Evolutionary conservation across 139 green algal species (phyloP).

Genomic region (Haematococcus sp.): DNA sequence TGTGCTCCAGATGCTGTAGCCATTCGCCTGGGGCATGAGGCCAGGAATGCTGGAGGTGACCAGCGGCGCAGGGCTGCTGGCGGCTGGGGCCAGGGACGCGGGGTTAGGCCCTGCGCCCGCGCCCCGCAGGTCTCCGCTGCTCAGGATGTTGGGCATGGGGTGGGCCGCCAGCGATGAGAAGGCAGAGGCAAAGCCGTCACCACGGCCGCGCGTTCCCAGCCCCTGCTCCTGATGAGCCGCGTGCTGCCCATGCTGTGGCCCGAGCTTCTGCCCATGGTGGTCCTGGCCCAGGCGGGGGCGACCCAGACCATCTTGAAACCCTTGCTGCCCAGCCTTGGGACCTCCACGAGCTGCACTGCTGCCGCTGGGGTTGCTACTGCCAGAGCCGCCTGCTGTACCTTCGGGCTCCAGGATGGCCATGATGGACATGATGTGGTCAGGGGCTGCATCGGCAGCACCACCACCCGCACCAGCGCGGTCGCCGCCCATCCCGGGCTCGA

Average conservation of each 20-base stretch:
- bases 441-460: background rate
- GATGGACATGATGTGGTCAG: slow-evolving; percentile 42
- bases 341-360: background rate
- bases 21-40: too few species aligned
- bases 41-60: too few species aligned
- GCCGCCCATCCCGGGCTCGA: too few species aligned
- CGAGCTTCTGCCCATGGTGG: background rate
- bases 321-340: too few species aligned
- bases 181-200: background rate
- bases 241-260: background rate
- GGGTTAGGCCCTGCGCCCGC: too few species aligned
- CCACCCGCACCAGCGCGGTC: background rate
- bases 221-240: background rate
- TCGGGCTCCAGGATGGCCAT: slow-evolving; percentile 43
- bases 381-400: background rate
- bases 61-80: slow-evolving; percentile 10
- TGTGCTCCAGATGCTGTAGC: too few species aligned
- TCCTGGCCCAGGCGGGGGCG: too few species aligned
- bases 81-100: background rate
- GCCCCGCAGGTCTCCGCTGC: too few species aligned
- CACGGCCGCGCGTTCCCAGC: background rate
- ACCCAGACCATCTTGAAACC: too few species aligned
- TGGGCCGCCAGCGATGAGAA: background rate
- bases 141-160: too few species aligned
- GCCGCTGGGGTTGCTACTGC: too few species aligned